Conservation (phyloP, 805 yeast genomes). For the Saturnispora besseyi region DNA sequence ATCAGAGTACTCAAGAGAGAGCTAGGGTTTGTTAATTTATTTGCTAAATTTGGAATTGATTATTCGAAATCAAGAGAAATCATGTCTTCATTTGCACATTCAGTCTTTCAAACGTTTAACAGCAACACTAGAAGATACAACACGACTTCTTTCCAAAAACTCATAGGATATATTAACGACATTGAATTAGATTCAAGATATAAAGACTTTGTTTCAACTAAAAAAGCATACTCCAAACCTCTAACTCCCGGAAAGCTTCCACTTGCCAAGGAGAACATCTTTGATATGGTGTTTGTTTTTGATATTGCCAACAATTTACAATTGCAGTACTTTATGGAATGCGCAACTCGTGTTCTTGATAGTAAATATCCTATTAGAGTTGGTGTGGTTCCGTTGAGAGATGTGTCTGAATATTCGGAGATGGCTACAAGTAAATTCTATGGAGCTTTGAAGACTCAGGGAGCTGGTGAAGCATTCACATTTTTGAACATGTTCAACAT, state of each 20-base stretch:
- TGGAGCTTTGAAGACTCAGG: slow-evolving; percentile 14
- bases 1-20: slow-evolving; percentile 34
- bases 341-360: slow-evolving; percentile 40
- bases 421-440: slow-evolving; percentile 21
- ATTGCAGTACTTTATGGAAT: slow-evolving; percentile 39
- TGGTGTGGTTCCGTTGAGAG: slow-evolving; percentile 66
- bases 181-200: slow-evolving; percentile 57
- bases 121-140: slow-evolving; percentile 20
- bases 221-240: slow-evolving; percentile 37
- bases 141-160: slow-evolving; percentile 16
- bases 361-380: slow-evolving; percentile 67
- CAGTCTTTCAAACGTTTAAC: slow-evolving; percentile 8
- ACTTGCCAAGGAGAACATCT: slow-evolving; percentile 60
- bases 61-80: slow-evolving; percentile 28
- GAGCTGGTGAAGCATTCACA: slow-evolving; percentile 17
- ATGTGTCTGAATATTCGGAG: slow-evolving; percentile 17
- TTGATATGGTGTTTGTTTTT: slow-evolving; percentile 62
- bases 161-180: slow-evolving; percentile 68
- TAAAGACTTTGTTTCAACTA: slow-evolving; percentile 34
- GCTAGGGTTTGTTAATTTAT: slow-evolving; percentile 10
- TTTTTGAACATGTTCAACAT: slow-evolving; percentile 19
- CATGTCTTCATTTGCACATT: slow-evolving; percentile 32
- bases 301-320: slow-evolving; percentile 49
- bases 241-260: slow-evolving; percentile 56
- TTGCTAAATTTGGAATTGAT: slow-evolving; percentile 28